These are phyloP conservation scores for Chlorella ohadii DNA, from an alignment of 139 green algal species.

Conservation along the genomic window DNA sequence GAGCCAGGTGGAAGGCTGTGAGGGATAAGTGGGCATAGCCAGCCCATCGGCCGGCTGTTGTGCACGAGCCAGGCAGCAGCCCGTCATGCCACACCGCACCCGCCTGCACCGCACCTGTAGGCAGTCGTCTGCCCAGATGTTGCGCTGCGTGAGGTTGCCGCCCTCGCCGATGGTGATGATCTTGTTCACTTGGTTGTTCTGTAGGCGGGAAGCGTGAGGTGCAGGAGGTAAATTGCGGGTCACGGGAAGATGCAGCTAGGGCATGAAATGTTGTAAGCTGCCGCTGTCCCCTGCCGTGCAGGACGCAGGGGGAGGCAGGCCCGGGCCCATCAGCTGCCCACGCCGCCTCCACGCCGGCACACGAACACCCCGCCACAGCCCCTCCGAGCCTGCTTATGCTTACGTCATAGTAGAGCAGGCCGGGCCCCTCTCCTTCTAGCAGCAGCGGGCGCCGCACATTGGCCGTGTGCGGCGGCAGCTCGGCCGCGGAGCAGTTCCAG, in stretches of 20 bases:
- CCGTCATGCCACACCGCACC: neutral
- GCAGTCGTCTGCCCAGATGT: conserved; percentile 19
- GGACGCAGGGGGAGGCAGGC: no score
- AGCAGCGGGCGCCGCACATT: neutral
- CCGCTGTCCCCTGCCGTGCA: no score
- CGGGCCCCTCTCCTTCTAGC: neutral
- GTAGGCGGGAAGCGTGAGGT: neutral
- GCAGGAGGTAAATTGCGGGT: neutral
- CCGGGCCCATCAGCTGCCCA: no score
- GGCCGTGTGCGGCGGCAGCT: neutral
- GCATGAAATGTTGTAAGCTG: no score
- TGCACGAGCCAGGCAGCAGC: neutral
- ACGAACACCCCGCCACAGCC: no score
- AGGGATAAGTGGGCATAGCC: no score
- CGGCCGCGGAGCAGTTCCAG: neutral
- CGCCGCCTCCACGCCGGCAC: no score
- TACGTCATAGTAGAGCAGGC: neutral
- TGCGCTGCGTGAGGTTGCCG: neutral
- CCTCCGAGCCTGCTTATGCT: no score
- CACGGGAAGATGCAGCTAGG: no score
- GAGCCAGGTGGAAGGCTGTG: no score
- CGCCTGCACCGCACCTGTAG: neutral
- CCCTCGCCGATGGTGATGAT: neutral
- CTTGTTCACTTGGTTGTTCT: neutral
- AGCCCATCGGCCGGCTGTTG: no score